These are phyloP conservation scores for Salmacisia buchloeana DNA, from an alignment of 1,284 basidiomycete species.

Conservation along the genomic window DNA sequence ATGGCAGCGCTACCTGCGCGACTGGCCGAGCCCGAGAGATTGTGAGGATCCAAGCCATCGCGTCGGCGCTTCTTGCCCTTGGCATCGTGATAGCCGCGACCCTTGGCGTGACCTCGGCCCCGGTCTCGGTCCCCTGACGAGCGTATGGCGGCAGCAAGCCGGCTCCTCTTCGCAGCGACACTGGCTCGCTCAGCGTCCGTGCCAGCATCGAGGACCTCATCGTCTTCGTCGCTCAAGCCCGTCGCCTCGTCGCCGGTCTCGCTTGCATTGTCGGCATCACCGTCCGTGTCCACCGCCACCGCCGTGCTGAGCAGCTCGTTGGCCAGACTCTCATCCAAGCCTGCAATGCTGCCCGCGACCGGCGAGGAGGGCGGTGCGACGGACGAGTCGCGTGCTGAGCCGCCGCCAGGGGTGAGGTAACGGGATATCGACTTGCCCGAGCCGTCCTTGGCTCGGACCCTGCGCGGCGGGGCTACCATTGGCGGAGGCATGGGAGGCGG, in stretches of 20 bases:
- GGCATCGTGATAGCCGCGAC: background rate
- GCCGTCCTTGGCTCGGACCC: no score
- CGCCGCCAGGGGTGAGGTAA: no score
- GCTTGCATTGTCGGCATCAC: background rate
- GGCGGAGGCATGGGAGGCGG: background rate
- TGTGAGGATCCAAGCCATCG: background rate
- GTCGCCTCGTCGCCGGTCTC: background rate
- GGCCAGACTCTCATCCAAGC: slow-evolving; percentile 6
- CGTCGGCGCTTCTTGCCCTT: slow-evolving; percentile 2
- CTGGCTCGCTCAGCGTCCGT: background rate
- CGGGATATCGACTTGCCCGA: background rate
- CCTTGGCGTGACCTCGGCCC: background rate
- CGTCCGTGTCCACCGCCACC: background rate
- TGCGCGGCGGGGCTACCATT: background rate
- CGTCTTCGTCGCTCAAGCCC: background rate
- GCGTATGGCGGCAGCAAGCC: background rate
- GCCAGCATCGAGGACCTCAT: background rate
- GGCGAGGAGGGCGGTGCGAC: background rate
- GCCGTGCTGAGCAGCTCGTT: slow-evolving; percentile 6
- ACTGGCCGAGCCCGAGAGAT: slow-evolving; percentile 2
- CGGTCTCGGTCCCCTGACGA: background rate
- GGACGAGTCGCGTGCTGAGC: background rate
- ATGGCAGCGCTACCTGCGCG: background rate
- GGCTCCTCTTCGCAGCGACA: background rate
- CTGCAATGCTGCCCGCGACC: background rate